A percentile compares a stretch with the other conserved stretches of the same genome.
phyloP scores from a whole-genome alignment of 106 monocot species.

The Ottelia alismoides region DNA sequence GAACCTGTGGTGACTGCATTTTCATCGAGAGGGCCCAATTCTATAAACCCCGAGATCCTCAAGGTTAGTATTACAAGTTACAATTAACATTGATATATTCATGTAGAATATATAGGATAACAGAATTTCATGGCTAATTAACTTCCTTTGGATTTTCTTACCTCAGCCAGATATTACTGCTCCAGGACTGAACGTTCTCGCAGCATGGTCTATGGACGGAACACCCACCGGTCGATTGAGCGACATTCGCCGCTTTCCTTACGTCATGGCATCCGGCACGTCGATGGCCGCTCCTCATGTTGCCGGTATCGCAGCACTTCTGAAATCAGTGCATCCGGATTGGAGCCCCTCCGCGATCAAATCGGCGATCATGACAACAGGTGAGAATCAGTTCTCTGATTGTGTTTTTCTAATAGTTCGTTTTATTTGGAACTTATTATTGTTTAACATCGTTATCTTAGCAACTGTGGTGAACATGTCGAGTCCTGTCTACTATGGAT shows the following conservation, averaged over 20 bases:
- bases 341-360: slow-evolving; percentile 60
- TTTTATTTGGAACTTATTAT: no score
- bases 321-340: slow-evolving; percentile 29
- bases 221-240: background rate
- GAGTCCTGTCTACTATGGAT: no score
- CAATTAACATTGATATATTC: no score
- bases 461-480: no score
- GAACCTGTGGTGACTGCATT: background rate
- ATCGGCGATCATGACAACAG: slow-evolving; percentile 70
- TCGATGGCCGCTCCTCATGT: slow-evolving; percentile 65
- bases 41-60: slow-evolving; percentile 3
- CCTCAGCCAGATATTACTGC: slow-evolving; percentile 46
- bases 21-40: slow-evolving; percentile 3
- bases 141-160: background rate
- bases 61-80: slow-evolving; percentile 2
- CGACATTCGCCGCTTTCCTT: slow-evolving; percentile 4
- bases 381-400: no score
- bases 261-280: slow-evolving; percentile 43
- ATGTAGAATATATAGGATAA: background rate
- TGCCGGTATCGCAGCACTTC: slow-evolving; percentile 41
- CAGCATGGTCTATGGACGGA: background rate
- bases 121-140: background rate
- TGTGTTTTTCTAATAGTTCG: no score
- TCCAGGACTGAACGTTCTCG: slow-evolving; percentile 15
- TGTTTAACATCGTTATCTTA: no score